phyloP scores from a whole-genome alignment of 768 basidiomycete species.

The Tylopilus sp. region DNA sequence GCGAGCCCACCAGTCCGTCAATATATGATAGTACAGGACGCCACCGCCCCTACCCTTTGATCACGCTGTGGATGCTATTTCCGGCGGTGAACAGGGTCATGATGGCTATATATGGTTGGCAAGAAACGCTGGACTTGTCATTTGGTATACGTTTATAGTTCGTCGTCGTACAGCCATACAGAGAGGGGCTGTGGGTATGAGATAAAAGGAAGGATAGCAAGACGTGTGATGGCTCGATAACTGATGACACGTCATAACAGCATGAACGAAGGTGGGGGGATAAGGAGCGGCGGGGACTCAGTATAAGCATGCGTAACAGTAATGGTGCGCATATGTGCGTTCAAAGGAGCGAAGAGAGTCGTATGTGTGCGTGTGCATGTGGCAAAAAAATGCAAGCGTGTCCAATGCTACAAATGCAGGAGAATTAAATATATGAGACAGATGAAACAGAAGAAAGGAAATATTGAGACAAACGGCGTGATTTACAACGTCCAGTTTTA shows the following conservation, averaged over 20 bases:
- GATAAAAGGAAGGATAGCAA: not conserved
- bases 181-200: not conserved
- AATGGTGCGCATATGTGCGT: not conserved
- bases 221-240: not conserved
- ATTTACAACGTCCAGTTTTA: constrained; percentile 13
- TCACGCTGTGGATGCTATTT: not conserved
- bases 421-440: constrained; percentile 30
- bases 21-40: too few species aligned
- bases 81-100: not conserved
- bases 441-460: not conserved
- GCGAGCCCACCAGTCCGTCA: too few species aligned
- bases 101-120: not conserved
- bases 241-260: not conserved
- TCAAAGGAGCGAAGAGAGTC: not conserved
- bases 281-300: constrained; percentile 3
- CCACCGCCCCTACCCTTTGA: not conserved
- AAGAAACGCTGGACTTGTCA: not conserved
- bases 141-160: not conserved
- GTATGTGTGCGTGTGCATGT: not conserved
- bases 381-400: constrained; percentile 5
- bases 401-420: constrained; percentile 24
- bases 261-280: constrained; percentile 6
- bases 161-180: constrained; percentile 6
- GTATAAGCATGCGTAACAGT: constrained; percentile 1
- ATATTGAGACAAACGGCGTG: not conserved